Conservation (phyloP, 208 protist genomes). For the Crithidia sp. region DNA sequence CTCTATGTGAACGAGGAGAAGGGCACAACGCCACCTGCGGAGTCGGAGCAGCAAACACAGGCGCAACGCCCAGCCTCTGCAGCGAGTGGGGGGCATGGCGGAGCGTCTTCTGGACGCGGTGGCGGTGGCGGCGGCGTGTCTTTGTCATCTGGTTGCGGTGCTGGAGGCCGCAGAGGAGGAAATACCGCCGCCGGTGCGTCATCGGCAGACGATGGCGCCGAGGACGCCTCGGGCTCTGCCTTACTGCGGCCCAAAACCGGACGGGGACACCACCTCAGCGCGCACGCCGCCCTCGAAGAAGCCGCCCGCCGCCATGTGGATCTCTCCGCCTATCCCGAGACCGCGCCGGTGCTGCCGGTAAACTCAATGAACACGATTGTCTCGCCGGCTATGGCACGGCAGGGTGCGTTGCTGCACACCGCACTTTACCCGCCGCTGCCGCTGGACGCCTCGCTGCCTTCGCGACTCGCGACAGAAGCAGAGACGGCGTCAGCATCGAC, state of each 20-base stretch:
- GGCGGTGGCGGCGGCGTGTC: background rate
- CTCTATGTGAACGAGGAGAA: conserved; percentile 42
- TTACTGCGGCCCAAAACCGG: conserved; percentile 24
- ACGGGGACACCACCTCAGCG: conserved; percentile 25
- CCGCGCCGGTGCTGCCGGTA: conserved; percentile 45
- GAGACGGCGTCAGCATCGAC: background rate
- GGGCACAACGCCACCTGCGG: background rate
- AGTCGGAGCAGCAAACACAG: background rate
- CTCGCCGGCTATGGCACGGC: conserved; percentile 1
- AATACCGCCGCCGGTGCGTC: background rate
- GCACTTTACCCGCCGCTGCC: conserved; percentile 31
- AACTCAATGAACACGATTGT: conserved; percentile 70
- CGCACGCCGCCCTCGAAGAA: conserved; percentile 44
- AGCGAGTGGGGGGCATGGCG: background rate
- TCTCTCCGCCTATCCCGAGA: conserved; percentile 31
- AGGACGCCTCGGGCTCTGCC: conserved; percentile 7
- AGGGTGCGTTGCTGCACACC: conserved; percentile 10
- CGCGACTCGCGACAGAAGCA: conserved; percentile 18
- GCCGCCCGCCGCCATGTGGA: conserved; percentile 43
- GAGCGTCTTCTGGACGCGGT: conserved; percentile 13
- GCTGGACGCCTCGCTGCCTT: conserved; percentile 34
- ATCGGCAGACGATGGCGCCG: background rate
- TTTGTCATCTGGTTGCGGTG: background rate
- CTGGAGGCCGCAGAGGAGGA: background rate
- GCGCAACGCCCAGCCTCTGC: conserved; percentile 3